A percentile compares a stretch with the other conserved stretches of the same genome.
These are phyloP conservation scores for Paradendryphiella salina DNA, from an alignment of 2,329 filamentous ascomycete genomes.

Conservation along the genomic window DNA sequence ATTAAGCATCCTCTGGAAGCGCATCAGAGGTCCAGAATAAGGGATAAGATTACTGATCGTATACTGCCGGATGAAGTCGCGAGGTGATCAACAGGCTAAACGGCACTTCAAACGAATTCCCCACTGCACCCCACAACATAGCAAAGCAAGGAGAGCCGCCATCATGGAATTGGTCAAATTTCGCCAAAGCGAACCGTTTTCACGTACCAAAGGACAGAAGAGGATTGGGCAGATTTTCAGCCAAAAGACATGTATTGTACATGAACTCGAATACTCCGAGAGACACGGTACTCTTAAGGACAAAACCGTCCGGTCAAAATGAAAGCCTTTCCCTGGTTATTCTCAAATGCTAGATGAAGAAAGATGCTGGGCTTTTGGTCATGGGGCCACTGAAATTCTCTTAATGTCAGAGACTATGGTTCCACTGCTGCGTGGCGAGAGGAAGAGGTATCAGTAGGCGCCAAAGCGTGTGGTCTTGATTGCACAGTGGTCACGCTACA, in stretches of 20 bases:
- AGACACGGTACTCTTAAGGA: too few species aligned
- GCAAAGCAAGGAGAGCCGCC: slow-evolving; percentile 21
- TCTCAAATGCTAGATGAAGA: too few species aligned
- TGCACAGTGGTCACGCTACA: slow-evolving; percentile 33
- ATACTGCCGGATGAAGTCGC: slow-evolving; percentile 29
- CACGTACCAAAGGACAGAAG: not conserved
- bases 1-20: slow-evolving; percentile 2
- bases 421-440: slow-evolving; percentile 13
- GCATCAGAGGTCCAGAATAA: not conserved
- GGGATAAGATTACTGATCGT: slow-evolving; percentile 12
- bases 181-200: not conserved
- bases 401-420: slow-evolving; percentile 1
- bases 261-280: too few species aligned
- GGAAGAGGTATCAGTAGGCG: slow-evolving; percentile 9
- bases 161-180: slow-evolving; percentile 18
- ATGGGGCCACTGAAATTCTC: not conserved
- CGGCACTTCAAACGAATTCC: slow-evolving; percentile 24
- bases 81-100: slow-evolving; percentile 38
- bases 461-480: slow-evolving; percentile 36
- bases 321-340: too few species aligned
- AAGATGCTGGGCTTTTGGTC: not conserved
- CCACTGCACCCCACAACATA: slow-evolving; percentile 36
- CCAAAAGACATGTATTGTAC: not conserved
- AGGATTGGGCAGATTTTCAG: not conserved
- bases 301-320: too few species aligned